Evolutionary conservation across 2,329 filamentous ascomycete genomes (phyloP).

Genomic region (Pleomassaria siparia): DNA sequence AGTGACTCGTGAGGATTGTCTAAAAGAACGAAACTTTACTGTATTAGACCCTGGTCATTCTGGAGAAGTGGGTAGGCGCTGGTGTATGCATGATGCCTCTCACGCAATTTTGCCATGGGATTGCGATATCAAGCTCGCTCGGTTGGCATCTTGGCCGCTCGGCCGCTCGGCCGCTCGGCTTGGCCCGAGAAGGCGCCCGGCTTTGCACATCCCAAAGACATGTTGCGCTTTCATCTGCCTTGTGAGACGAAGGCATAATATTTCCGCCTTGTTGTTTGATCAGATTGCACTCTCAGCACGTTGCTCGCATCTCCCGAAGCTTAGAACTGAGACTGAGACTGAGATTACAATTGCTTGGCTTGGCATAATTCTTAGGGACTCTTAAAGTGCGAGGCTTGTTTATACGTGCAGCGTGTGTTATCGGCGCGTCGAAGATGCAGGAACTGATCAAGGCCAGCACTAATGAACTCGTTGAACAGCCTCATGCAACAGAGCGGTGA

Average conservation of each 20-base stretch:
- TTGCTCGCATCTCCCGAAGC: neutral
- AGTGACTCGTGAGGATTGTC: neutral
- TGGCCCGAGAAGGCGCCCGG: conserved; percentile 4
- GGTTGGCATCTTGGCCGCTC: conserved; percentile 14
- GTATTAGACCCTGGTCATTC: neutral
- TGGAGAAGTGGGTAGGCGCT: neutral
- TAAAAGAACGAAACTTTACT: neutral
- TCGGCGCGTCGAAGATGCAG: neutral
- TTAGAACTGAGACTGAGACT: neutral
- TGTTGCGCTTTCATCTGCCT: neutral
- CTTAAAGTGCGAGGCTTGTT: conserved; percentile 7
- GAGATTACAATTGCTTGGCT: conserved; percentile 5
- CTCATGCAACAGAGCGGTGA: neutral
- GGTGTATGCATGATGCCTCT: conserved; percentile 2
- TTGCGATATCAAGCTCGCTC: conserved; percentile 18
- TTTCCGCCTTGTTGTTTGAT: neutral
- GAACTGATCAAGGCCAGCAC: too few relatives aligned
- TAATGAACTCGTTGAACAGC: too few relatives aligned
- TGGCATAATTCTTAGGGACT: conserved; percentile 1
- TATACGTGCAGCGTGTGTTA: neutral
- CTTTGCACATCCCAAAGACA: neutral
- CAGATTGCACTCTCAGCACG: neutral
- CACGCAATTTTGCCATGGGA: conserved; percentile 22
- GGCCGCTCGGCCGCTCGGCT: conserved; percentile 10
- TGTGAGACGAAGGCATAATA: neutral